Conservation (phyloP, 495 filamentous ascomycete species). For the Extremus antarcticus region DNA sequence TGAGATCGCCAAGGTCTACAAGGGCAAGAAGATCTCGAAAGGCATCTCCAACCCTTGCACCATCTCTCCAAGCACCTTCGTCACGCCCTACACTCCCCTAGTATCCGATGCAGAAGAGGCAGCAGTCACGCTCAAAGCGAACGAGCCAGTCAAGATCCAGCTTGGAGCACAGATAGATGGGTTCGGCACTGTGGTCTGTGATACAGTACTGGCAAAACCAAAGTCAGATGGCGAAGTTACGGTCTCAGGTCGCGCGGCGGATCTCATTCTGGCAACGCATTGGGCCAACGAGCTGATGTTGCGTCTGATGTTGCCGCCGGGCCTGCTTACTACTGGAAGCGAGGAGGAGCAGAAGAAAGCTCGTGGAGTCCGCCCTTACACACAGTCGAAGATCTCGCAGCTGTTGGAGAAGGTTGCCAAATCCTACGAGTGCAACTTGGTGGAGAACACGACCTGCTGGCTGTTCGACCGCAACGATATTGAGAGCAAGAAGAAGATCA, state of each 20-base stretch:
- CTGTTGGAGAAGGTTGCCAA: constrained; percentile 86
- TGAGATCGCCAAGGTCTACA: constrained; percentile 90
- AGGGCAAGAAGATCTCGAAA: constrained; percentile 92
- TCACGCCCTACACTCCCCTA: constrained; percentile 94
- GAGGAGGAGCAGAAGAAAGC: constrained; percentile 95
- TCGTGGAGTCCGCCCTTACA: constrained; percentile 57
- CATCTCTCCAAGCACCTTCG: constrained; percentile 83
- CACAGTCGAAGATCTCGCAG: constrained; percentile 72
- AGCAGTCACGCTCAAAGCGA: constrained; percentile 60
- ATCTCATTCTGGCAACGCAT: constrained; percentile 81
- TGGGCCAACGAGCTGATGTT: constrained; percentile 93
- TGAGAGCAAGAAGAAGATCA: constrained; percentile 96
- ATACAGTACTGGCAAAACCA: constrained; percentile 64
- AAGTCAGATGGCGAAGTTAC: constrained; percentile 47
- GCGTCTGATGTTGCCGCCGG: constrained; percentile 79
- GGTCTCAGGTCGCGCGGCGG: constrained; percentile 62
- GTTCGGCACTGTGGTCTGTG: constrained; percentile 91
- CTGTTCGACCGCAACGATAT: constrained; percentile 93
- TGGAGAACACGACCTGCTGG: constrained; percentile 97
- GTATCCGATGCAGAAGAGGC: constrained; percentile 77
- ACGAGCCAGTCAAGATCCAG: constrained; percentile 89
- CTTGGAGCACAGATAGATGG: constrained; percentile 97
- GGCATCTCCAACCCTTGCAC: constrained; percentile 92
- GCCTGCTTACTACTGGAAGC: constrained; percentile 66
- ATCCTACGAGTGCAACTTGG: constrained; percentile 79